A percentile compares a stretch with the other conserved stretches of the same genome.
phyloP scores from a whole-genome alignment of 2,329 filamentous ascomycete species.

The Orbilia blumenaviensis region DNA sequence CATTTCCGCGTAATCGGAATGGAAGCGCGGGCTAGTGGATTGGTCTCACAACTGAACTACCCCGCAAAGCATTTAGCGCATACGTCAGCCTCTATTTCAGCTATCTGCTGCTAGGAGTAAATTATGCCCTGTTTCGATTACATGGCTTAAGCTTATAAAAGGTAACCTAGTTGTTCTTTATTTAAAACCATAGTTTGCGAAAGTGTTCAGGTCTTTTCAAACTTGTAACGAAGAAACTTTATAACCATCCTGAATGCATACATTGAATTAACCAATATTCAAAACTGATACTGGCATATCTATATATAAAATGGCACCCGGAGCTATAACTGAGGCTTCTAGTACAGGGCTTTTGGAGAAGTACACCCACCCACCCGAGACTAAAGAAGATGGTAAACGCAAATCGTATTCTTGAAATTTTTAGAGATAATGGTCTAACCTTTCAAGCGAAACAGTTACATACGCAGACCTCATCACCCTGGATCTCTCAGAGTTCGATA shows the following conservation, averaged over 20 bases:
- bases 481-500: constrained; percentile 67
- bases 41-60: neutral
- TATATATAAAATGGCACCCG: neutral
- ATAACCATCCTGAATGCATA: too few relatives aligned
- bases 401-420: too few relatives aligned
- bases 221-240: too few relatives aligned
- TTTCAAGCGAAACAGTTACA: constrained; percentile 57
- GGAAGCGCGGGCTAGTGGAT: too few relatives aligned
- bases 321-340: neutral
- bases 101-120: too few relatives aligned
- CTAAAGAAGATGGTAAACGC: constrained; percentile 61
- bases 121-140: too few relatives aligned
- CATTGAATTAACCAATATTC: neutral
- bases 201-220: too few relatives aligned
- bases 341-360: constrained; percentile 59
- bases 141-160: too few relatives aligned
- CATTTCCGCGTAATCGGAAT: too few relatives aligned
- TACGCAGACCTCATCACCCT: constrained; percentile 70
- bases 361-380: constrained; percentile 65
- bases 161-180: too few relatives aligned
- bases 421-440: neutral
- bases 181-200: too few relatives aligned
- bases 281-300: neutral
- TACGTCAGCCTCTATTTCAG: neutral
- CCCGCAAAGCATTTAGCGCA: neutral